Evolutionary conservation across 78 protist genomes (phyloP).

Genomic region (Parvularia atlantis): DNA sequence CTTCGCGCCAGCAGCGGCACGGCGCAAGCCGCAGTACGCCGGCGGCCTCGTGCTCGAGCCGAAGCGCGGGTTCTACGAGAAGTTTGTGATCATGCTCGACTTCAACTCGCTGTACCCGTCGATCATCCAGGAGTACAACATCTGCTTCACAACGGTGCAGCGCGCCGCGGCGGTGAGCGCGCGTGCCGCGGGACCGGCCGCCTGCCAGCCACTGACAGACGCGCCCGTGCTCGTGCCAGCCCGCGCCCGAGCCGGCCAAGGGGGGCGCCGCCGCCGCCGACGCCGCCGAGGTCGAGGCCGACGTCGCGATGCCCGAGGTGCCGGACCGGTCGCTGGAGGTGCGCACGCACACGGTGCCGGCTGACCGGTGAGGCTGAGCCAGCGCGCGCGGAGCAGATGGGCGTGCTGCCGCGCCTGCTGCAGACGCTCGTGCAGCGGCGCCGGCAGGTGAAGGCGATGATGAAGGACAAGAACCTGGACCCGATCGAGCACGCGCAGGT

Average conservation of each 20-base stretch:
- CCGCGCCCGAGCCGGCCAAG: background rate
- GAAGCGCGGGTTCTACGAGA: constrained; percentile 83
- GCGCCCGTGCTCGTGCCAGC: no score
- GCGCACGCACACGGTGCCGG: background rate
- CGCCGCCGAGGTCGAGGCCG: background rate
- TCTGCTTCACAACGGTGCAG: constrained; percentile 94
- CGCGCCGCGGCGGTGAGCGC: constrained; percentile 10
- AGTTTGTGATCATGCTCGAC: constrained; percentile 89
- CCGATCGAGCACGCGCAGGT: background rate
- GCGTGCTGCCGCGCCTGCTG: constrained; percentile 76
- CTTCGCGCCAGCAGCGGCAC: no score
- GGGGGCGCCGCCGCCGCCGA: background rate
- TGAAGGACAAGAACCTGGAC: constrained; percentile 27
- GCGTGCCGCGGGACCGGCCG: no score
- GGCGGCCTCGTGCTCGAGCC: constrained; percentile 96
- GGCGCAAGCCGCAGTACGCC: no score
- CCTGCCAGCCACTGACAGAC: no score
- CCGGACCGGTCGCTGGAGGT: background rate
- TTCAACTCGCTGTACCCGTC: constrained; percentile 99
- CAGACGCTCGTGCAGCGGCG: constrained; percentile 36
- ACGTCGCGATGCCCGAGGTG: background rate
- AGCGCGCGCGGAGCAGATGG: constrained; percentile 8
- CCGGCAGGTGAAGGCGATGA: constrained; percentile 38
- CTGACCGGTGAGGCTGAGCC: background rate
- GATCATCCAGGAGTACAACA: constrained; percentile 92